phyloP scores from a whole-genome alignment of 495 filamentous ascomycete species.

The Entonaema liquescens region DNA sequence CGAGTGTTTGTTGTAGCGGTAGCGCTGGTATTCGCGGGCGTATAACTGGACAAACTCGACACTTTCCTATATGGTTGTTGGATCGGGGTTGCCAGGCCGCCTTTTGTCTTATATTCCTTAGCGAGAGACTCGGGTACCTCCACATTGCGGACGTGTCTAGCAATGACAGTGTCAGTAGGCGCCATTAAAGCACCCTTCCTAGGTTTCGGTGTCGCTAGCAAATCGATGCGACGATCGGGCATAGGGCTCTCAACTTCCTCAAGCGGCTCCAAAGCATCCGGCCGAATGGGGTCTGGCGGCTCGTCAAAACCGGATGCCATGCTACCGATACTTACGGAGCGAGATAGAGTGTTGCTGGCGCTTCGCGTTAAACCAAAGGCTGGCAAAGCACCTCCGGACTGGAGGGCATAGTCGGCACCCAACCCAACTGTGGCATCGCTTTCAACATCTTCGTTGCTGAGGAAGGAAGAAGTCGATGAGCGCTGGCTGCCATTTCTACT shows the following conservation, averaged over 20 bases:
- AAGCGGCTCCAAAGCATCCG: slow-evolving; percentile 61
- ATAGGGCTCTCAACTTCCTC: slow-evolving; percentile 53
- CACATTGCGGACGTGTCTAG: slow-evolving; percentile 85
- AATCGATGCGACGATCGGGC: slow-evolving; percentile 46
- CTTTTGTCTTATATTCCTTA: slow-evolving; percentile 74
- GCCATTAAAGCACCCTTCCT: slow-evolving; percentile 61
- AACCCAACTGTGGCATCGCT: slow-evolving; percentile 73
- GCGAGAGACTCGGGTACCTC: slow-evolving; percentile 89
- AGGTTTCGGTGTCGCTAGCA: slow-evolving; percentile 58
- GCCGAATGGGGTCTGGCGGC: slow-evolving; percentile 66
- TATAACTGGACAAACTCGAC: slow-evolving; percentile 49
- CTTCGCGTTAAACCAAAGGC: slow-evolving; percentile 61
- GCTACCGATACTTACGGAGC: slow-evolving; percentile 89
- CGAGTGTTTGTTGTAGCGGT: slow-evolving; percentile 61
- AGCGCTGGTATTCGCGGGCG: slow-evolving; percentile 50
- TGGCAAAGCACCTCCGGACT: slow-evolving; percentile 80
- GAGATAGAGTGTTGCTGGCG: slow-evolving; percentile 67
- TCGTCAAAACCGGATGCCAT: slow-evolving; percentile 92
- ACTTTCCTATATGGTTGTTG: slow-evolving; percentile 48
- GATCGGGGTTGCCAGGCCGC: slow-evolving; percentile 64
- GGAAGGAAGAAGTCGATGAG: slow-evolving; percentile 77
- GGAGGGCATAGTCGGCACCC: slow-evolving; percentile 86
- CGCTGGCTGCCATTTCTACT: slow-evolving; percentile 79
- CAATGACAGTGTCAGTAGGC: slow-evolving; percentile 88
- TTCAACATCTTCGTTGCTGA: slow-evolving; percentile 67